A percentile compares a stretch with the other conserved stretches of the same genome.
Conservation (phyloP, 805 yeast species). For the Metschnikowia koreensis region DNA sequence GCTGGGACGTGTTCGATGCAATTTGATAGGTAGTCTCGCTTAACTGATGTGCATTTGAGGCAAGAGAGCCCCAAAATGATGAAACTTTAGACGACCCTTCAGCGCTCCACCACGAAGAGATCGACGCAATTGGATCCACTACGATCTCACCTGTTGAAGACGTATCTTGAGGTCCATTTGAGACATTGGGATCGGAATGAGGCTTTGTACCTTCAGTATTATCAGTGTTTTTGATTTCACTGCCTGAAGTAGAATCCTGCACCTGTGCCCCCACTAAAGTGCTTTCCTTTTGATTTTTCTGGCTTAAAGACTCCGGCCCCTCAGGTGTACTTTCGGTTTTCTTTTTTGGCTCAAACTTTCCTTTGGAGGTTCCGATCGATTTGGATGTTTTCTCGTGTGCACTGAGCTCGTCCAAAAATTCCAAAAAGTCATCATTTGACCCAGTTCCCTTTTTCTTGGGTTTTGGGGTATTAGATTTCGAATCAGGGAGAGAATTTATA, state of each 20-base stretch:
- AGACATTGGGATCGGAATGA: not conserved
- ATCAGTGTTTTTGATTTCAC: not conserved
- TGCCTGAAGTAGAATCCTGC: not conserved
- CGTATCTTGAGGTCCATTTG: not conserved
- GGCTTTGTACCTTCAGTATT: not conserved
- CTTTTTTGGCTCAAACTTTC: constrained; percentile 37
- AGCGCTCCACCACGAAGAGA: constrained; percentile 73
- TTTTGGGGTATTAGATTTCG: constrained; percentile 23
- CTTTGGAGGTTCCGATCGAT: constrained; percentile 16
- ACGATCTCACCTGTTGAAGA: not conserved
- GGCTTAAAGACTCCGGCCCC: not conserved
- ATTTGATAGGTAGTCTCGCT: constrained; percentile 52
- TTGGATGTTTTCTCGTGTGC: constrained; percentile 47
- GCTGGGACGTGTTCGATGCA: constrained; percentile 46
- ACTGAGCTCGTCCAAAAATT: constrained; percentile 67
- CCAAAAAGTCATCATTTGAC: constrained; percentile 53
- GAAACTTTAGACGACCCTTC: constrained; percentile 66
- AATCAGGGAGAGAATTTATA: constrained; percentile 74
- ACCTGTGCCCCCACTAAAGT: not conserved
- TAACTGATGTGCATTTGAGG: constrained; percentile 46
- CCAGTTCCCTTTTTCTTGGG: constrained; percentile 22
- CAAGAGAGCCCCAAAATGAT: constrained; percentile 67
- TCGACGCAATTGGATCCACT: constrained; percentile 61
- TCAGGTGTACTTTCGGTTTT: constrained; percentile 2
- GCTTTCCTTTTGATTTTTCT: not conserved